These are phyloP conservation scores for Takashimella tepidaria DNA, from an alignment of 1,284 basidiomycete genomes.

Conservation along the genomic window DNA sequence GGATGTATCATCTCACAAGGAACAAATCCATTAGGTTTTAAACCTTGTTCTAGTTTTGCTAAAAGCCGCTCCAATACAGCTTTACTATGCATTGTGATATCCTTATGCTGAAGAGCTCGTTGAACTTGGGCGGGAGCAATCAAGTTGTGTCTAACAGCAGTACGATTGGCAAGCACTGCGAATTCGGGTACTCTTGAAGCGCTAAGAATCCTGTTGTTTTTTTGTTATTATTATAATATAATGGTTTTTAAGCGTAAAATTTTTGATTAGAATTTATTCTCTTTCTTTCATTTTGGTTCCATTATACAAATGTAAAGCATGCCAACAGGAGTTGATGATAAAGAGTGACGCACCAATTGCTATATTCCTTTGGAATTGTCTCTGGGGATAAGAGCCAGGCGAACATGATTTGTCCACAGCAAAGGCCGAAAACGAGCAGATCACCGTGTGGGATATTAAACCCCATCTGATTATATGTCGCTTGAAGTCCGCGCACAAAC, in stretches of 20 bases:
- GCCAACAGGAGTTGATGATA: background rate
- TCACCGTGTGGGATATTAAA: conserved; percentile 79
- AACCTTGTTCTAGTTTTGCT: conserved; percentile 23
- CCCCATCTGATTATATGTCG: conserved; percentile 50
- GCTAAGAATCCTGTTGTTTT: conserved; percentile 52
- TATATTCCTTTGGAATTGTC: conserved; percentile 72
- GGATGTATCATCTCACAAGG: conserved; percentile 66
- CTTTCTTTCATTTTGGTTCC: background rate
- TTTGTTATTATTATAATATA: too few relatives aligned
- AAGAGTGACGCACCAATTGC: conserved; percentile 63
- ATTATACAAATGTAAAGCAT: too few relatives aligned
- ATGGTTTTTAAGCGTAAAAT: too few relatives aligned
- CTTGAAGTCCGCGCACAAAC: conserved; percentile 49
- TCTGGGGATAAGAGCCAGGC: conserved; percentile 75
- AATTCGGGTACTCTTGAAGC: conserved; percentile 63
- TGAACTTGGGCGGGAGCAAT: conserved; percentile 60
- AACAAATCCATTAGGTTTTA: background rate
- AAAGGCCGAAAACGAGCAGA: conserved; percentile 73
- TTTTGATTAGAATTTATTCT: too few relatives aligned
- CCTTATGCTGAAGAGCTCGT: conserved; percentile 50
- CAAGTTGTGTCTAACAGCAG: conserved; percentile 56
- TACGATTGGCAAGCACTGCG: conserved; percentile 60
- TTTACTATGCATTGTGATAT: conserved; percentile 33
- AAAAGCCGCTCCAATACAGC: conserved; percentile 28
- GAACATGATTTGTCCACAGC: conserved; percentile 86